Evolutionary conservation across 768 basidiomycete species (phyloP).

Genomic region (Suillus bovinus): DNA sequence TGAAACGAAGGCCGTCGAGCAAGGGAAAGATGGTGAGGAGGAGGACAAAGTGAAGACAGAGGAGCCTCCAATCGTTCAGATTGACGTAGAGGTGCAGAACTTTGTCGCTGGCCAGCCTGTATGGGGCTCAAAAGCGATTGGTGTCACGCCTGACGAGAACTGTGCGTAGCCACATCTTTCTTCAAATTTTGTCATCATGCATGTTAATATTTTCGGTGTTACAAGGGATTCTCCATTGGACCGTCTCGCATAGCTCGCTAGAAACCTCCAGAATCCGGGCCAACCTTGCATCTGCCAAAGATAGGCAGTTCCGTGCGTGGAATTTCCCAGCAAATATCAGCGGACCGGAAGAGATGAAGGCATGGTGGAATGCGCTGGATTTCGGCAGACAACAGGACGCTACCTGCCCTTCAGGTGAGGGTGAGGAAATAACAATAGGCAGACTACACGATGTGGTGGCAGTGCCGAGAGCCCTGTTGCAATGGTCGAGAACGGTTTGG

Average conservation of each 20-base stretch:
- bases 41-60: background rate
- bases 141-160: slow-evolving; percentile 18
- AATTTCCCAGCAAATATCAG: slow-evolving; percentile 51
- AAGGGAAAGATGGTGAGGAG: background rate
- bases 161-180: slow-evolving; percentile 9
- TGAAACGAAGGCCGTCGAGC: background rate
- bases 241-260: slow-evolving; percentile 42
- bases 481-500: background rate
- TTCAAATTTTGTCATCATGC: background rate
- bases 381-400: slow-evolving; percentile 22
- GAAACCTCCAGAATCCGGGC: slow-evolving; percentile 36
- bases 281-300: slow-evolving; percentile 34
- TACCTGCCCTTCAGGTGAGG: background rate
- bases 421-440: slow-evolving; percentile 6
- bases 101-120: slow-evolving; percentile 42
- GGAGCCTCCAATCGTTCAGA: slow-evolving; percentile 51
- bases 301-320: slow-evolving; percentile 47
- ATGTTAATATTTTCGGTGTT: background rate
- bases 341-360: slow-evolving; percentile 27
- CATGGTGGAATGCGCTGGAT: slow-evolving; percentile 32
- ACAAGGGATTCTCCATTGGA: slow-evolving; percentile 68
- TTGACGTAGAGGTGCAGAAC: slow-evolving; percentile 51
- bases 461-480: background rate
- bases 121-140: slow-evolving; percentile 39
- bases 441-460: background rate